Base-by-base conservation (phyloP, 768 basidiomycete genomes). In the Candolleomyces eurysporus region DNA sequence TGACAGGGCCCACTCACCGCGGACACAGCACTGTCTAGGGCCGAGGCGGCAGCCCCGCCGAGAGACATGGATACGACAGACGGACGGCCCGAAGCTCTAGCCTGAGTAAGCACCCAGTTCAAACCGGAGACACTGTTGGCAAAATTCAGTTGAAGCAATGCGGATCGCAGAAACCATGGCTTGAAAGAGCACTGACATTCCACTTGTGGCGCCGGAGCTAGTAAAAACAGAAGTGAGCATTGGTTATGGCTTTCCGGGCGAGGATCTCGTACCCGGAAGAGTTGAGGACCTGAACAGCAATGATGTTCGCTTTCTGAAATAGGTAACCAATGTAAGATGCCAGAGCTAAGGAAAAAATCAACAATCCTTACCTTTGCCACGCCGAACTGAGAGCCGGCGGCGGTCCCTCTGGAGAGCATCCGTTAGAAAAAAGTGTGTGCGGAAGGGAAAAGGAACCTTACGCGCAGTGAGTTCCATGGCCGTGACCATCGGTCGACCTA, bases 221-320 rank as follows among this genome's bases (percentile, higher is more conserved):
- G 14, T 46, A 46, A 7, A 6, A 7, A 14, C 6, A 46, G 16
- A 46, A 7, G 16, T 46, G 19, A 21, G 16, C 45, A 46, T 17
- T 6, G 16, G 6, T 46, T 21, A 11, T 17, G 22, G 39, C 7
- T n/a, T 19, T 16, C 22, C 55, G 17, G 51, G 16, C 14, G 36
- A 48, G 7, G 40, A 62, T 14, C 1, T 50, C 64, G 9, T 50
- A 73, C 67, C 75, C 76, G 8, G 46, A 57, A 58, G 76, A 74
- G 49, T 65, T 67, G 46, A 79, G 73, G 13, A 80, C 78, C 59
- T 80, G 79, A 43, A 79, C 78, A 5, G 78, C 74, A 60, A 80
- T 70, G 61, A 79, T 63, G 59, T 66, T 71, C 1, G 74, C 77
- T 21, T 52, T 42, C 58, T 26, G 10, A 6, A 8, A 26, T n/a